Percentiles rank a stretch among this genome's conserved stretches.
phyloP scores from a whole-genome alignment of 306 rosid genomes.

The Acacia confusa region DNA sequence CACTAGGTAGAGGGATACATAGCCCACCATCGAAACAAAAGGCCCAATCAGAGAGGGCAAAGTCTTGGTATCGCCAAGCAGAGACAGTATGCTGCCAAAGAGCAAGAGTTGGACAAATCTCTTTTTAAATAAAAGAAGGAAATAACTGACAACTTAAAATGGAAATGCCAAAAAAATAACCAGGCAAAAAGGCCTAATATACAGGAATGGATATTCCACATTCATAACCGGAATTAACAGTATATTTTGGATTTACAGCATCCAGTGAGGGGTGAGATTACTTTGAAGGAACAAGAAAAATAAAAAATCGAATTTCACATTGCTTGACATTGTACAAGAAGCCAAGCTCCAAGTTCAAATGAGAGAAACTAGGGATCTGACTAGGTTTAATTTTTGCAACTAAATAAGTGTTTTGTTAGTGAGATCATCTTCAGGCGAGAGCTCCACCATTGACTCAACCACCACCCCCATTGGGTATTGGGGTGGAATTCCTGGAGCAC shows the following conservation, averaged over 20 bases:
- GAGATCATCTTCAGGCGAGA: slow-evolving; percentile 27
- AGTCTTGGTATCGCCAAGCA: neutral
- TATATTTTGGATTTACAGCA: slow-evolving; percentile 22
- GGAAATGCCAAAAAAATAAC: neutral
- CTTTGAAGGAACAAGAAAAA: neutral
- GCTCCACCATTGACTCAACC: slow-evolving; percentile 6
- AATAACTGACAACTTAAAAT: neutral
- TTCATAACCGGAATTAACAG: slow-evolving; percentile 18
- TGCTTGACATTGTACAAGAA: neutral
- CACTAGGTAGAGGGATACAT: neutral
- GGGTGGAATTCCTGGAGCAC: neutral
- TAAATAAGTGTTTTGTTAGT: slow-evolving; percentile 7
- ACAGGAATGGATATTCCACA: slow-evolving; percentile 23
- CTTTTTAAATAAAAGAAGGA: no score
- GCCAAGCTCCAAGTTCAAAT: slow-evolving; percentile 6
- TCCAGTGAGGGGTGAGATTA: slow-evolving; percentile 2
- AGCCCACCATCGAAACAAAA: neutral
- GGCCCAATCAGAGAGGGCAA: neutral
- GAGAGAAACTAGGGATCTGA: slow-evolving; percentile 23
- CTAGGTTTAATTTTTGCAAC: slow-evolving; percentile 21
- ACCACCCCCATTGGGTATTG: neutral
- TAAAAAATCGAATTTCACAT: slow-evolving; percentile 18
- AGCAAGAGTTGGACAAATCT: neutral
- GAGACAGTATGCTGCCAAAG: neutral
- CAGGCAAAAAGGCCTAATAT: slow-evolving; percentile 17